phyloP scores from a whole-genome alignment of 176 grass and related monocot species.

The Hordeum marinum region DNA sequence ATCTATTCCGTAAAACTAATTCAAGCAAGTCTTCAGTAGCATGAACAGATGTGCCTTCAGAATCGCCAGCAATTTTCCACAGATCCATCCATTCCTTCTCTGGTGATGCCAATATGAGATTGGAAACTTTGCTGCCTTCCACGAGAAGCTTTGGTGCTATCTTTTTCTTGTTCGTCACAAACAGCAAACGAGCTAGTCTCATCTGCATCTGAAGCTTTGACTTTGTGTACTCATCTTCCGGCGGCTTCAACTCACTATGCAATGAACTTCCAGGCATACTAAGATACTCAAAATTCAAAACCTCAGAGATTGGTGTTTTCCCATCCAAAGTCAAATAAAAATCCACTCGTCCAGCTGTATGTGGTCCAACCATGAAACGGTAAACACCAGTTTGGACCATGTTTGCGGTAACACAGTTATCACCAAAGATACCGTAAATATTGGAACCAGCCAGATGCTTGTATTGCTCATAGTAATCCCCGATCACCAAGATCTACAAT shows the following conservation, averaged over 20 bases:
- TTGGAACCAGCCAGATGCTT: conserved; percentile 42
- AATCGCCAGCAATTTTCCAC: conserved; percentile 35
- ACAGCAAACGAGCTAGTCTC: conserved; percentile 72
- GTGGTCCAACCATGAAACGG: conserved; percentile 46
- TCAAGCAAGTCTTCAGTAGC: conserved; percentile 64
- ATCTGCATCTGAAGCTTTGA: conserved; percentile 60
- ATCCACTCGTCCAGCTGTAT: conserved; percentile 58
- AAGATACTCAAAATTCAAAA: conserved; percentile 72
- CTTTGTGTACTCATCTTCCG: conserved; percentile 39
- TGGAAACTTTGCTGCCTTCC: conserved; percentile 56
- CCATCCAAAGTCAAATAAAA: conserved; percentile 83
- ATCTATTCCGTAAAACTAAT: conserved; percentile 71
- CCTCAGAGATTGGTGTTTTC: conserved; percentile 63
- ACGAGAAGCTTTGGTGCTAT: conserved; percentile 49
- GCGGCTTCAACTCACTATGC: conserved; percentile 10
- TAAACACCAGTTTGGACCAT: conserved; percentile 75
- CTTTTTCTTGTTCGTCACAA: conserved; percentile 56
- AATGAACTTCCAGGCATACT: conserved; percentile 24
- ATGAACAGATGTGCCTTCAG: conserved; percentile 20
- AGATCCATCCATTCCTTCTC: conserved; percentile 83
- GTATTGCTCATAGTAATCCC: conserved; percentile 55
- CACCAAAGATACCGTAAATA: conserved; percentile 66
- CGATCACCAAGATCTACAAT: conserved; percentile 76
- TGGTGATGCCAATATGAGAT: conserved; percentile 53
- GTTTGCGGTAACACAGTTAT: conserved; percentile 45